Base-by-base conservation (phyloP, 1,284 basidiomycete genomes). In the Microbotryum violaceum region DNA sequence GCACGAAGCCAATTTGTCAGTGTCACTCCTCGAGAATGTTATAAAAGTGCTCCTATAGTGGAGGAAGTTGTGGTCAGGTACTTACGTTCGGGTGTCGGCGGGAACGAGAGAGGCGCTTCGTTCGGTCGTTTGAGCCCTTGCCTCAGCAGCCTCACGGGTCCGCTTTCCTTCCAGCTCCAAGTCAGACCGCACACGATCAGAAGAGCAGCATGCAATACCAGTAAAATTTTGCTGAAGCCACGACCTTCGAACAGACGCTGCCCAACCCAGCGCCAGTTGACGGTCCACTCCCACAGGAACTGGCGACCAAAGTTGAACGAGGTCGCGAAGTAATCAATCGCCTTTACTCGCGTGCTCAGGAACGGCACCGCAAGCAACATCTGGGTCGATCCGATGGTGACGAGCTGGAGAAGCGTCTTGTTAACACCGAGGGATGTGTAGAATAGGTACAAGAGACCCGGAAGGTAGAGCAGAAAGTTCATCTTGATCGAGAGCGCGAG, bases 211-310 rank as follows among this genome's bases (percentile, higher is more conserved):
- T 98, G 94, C 10, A 80, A 81, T 6, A 80, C 66, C 7, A 97
- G 77, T 21, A 98, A 79, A 0, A 77, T 74, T 45, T 74, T 77
- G 0, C 91, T 84, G 76, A 87, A 88, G 23, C 69, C 70, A 4
- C 76, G 73, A 62, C 44, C 31, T 23, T 60, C 75, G 76, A 98
- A 98, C 0, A 76, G 78, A 16, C 82, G 77, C 73, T 93, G 88
- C 25, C 81, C 77, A 2, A 98, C 69, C 71, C 97, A 89, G 44
- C 90, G 82, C 93, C 96, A 98, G 74, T 98, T 98, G 65, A 97
- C 93, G 0, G 94, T 97, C 94, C 94, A 99, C 73, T 89, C 85
- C 78, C 89, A 96, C 45, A 96, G 77, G 77, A 99, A 99, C 16
- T 85, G 81, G 16, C 96, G 85, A 2, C 85, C 85, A 60, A 99